Conservation (phyloP, 1,284 basidiomycete genomes). For the Phellopilus nigrolimitatus region DNA sequence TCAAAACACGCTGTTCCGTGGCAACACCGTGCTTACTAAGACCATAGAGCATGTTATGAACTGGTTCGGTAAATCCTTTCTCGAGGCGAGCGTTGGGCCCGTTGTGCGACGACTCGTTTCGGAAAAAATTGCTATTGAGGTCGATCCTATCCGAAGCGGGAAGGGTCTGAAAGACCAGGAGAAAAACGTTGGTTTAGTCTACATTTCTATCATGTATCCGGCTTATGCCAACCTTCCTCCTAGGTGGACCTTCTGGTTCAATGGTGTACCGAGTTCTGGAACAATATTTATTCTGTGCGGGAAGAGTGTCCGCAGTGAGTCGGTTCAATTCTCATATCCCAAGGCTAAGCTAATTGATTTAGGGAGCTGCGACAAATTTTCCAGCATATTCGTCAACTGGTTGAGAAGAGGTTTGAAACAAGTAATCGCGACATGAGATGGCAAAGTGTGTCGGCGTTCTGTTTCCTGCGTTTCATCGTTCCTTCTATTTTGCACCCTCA, state of each 20-base stretch:
- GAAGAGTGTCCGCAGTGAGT: conserved; percentile 70
- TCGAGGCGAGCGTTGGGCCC: conserved; percentile 71
- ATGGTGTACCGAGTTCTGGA: conserved; percentile 78
- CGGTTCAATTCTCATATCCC: conserved; percentile 19
- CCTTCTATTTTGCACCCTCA: conserved; percentile 78
- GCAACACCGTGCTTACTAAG: conserved; percentile 78
- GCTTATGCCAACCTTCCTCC: too few relatives aligned
- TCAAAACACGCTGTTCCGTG: conserved; percentile 69
- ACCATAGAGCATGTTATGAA: conserved; percentile 74
- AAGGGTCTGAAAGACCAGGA: conserved; percentile 58
- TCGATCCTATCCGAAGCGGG: conserved; percentile 63
- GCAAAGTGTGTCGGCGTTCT: conserved; percentile 82
- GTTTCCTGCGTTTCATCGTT: conserved; percentile 80
- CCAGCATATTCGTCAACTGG: conserved; percentile 62
- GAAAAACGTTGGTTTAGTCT: conserved; percentile 37
- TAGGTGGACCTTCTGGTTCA: conserved; percentile 60
- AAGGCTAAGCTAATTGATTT: conserved; percentile 15
- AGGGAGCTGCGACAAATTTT: conserved; percentile 77
- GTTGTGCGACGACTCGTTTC: conserved; percentile 62
- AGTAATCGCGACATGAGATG: conserved; percentile 56
- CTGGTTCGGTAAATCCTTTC: conserved; percentile 68
- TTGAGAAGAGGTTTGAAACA: conserved; percentile 56
- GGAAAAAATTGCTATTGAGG: conserved; percentile 72
- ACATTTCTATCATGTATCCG: too few relatives aligned
- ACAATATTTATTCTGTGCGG: conserved; percentile 67